phyloP scores from a whole-genome alignment of 352 stramenopile genomes.

The Phytopythium helicoides region DNA sequence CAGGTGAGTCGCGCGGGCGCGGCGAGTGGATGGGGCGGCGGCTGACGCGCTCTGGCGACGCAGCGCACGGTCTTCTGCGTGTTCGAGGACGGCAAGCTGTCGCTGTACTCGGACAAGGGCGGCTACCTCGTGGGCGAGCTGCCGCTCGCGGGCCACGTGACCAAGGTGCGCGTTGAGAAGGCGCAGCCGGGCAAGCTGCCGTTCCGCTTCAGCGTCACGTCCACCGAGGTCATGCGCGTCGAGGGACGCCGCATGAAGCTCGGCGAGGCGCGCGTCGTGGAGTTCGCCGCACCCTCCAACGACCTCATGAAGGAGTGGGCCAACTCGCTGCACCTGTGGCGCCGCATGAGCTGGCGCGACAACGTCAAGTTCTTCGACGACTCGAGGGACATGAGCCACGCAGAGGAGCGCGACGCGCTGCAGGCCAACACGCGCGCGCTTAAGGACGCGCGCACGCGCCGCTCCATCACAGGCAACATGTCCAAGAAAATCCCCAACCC shows the following conservation, averaged over 20 bases:
- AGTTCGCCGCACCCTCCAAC: slow-evolving; percentile 68
- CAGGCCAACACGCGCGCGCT: slow-evolving; percentile 55
- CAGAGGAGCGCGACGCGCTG: slow-evolving; percentile 56
- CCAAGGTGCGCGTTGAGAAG: slow-evolving; percentile 78
- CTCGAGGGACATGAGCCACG: slow-evolving; percentile 44
- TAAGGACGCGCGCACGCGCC: slow-evolving; percentile 42
- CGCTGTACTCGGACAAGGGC: slow-evolving; percentile 73
- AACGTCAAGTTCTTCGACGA: slow-evolving; percentile 84
- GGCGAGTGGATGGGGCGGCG: no score
- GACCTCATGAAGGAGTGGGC: slow-evolving; percentile 87
- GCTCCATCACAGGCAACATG: slow-evolving; percentile 21
- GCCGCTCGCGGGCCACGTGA: slow-evolving; percentile 66
- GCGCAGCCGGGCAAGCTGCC: slow-evolving; percentile 55
- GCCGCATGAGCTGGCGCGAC: slow-evolving; percentile 86
- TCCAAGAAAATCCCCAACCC: slow-evolving; percentile 54
- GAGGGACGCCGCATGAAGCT: slow-evolving; percentile 81
- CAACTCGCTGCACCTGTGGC: slow-evolving; percentile 80
- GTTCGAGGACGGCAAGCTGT: slow-evolving; percentile 72
- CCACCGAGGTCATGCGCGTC: slow-evolving; percentile 64
- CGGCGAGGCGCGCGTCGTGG: slow-evolving; percentile 51
- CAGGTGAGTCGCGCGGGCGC: slow-evolving; percentile 36
- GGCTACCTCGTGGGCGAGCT: slow-evolving; percentile 60
- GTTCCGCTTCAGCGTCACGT: slow-evolving; percentile 71
- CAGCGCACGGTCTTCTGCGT: slow-evolving; percentile 74
- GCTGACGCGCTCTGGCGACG: not conserved